These are phyloP conservation scores for Zancudomyces culisetae DNA, from an alignment of 371 early-diverging fungal species.

Conservation along the genomic window DNA sequence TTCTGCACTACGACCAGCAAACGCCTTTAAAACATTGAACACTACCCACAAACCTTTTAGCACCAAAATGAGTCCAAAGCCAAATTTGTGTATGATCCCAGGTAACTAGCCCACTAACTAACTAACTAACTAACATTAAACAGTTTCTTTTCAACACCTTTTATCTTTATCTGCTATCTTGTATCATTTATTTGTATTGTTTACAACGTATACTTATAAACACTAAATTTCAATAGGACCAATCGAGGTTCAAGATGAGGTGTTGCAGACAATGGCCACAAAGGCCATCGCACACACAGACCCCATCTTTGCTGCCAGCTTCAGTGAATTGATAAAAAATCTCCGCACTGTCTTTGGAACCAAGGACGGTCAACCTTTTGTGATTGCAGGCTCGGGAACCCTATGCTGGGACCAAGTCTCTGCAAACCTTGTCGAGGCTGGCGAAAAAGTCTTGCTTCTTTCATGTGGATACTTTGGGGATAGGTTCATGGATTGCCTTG, in stretches of 20 bases:
- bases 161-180: too few relatives aligned
- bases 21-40: too few relatives aligned
- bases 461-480: conserved; percentile 92
- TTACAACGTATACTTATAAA: too few relatives aligned
- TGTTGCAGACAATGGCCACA: conserved; percentile 71
- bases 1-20: too few relatives aligned
- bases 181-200: too few relatives aligned
- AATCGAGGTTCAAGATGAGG: conserved; percentile 81
- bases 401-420: conserved; percentile 89
- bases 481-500: conserved; percentile 80
- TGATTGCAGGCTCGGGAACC: conserved; percentile 84
- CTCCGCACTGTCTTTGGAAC: conserved; percentile 61
- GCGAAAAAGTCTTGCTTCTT: conserved; percentile 74
- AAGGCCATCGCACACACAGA: conserved; percentile 86
- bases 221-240: conserved; percentile 35
- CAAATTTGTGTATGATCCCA: too few relatives aligned
- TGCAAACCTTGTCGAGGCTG: conserved; percentile 73
- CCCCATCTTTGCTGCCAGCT: conserved; percentile 68
- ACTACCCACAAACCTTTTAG: too few relatives aligned
- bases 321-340: conserved; percentile 70
- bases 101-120: too few relatives aligned
- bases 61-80: too few relatives aligned
- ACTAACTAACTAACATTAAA: too few relatives aligned
- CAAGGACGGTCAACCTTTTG: conserved; percentile 77
- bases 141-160: too few relatives aligned